phyloP scores from a whole-genome alignment of 805 yeast genomes.

The Teunomyces cretensis region DNA sequence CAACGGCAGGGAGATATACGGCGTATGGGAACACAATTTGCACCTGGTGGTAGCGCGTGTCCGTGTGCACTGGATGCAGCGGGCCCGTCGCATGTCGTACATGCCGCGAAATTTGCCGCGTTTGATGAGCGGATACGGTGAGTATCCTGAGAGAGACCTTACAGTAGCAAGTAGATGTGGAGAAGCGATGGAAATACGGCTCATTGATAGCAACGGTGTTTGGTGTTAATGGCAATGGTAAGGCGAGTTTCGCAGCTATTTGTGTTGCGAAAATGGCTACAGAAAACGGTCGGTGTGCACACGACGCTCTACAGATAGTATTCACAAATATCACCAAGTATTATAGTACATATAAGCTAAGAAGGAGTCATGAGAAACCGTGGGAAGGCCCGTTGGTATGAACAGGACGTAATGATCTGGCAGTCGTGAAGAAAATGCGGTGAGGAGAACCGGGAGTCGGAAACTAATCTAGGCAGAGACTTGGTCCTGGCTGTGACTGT shows the following conservation, averaged over 20 bases:
- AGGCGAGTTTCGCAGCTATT: conserved; percentile 4
- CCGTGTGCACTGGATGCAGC: conserved; percentile 15
- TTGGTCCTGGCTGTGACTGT: conserved; percentile 10
- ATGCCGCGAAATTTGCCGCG: conserved; percentile 26
- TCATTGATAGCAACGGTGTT: not conserved
- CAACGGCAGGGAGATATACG: conserved; percentile 11
- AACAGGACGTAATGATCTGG: not conserved
- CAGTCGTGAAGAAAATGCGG: not conserved
- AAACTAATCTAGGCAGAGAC: not conserved
- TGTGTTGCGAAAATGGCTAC: not conserved
- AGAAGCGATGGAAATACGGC: not conserved
- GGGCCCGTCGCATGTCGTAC: conserved; percentile 20
- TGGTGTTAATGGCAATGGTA: not conserved
- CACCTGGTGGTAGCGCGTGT: not conserved
- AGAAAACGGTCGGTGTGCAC: not conserved
- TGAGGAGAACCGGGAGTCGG: no score
- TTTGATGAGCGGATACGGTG: conserved; percentile 1
- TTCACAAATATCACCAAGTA: not conserved
- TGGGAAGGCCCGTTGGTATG: not conserved
- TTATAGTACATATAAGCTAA: conserved; percentile 8
- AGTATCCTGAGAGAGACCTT: not conserved
- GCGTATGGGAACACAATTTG: conserved; percentile 7
- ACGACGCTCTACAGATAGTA: no score
- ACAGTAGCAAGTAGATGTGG: not conserved
- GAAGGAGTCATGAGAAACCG: not conserved